Base-by-base conservation (phyloP, 2,329 filamentous ascomycete genomes). In the Diaporthe nobilis region DNA sequence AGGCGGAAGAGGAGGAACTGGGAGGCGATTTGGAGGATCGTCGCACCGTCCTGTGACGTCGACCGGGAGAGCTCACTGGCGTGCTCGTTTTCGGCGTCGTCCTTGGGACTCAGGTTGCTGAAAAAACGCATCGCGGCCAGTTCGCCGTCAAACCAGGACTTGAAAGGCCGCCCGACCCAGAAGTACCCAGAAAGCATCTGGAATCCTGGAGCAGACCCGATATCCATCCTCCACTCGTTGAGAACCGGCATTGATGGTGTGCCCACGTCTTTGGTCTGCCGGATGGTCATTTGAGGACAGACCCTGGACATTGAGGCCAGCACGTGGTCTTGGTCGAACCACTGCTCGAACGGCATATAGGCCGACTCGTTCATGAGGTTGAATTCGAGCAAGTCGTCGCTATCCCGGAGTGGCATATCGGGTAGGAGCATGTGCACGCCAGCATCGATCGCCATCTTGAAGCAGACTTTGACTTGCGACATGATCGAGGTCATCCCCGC, bases 1-100 rank as follows among this genome's bases (percentile, higher is more conserved):
- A 84, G 77, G 67, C 82, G 79, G 76, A 81, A 84, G n/a, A 84
- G 57, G 25, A 84, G 75, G 73, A 84, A 84, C 63, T 81, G 77
- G 2, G 80, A 79, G 61, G 79, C 78, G 42, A 83, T 81, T 20
- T 76, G 73, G n/a, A 84, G 76, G 1, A 83, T 71, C 0, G 80
- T 83, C 44, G 83, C 82, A 53, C 82, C 81, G 28, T 78, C 51
- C 5, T 63, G 42, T 25, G 61, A 15, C 13, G n/a, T 42, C 8
- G 71, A 63, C 3, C 44, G 71, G 3, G 44, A 25, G 9, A 63
- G 77, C 68, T 78, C 77, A 28, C 53, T 67, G 42, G 77, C 65
- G 22, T 74, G 67, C 25, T 57, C 77, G 57, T 74, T 17, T 9
- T 75, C 73, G 28, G 17, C 17, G 25, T 34, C 75, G 1, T 77